Percentiles rank a stretch among this genome's conserved stretches.
Evolutionary conservation across 805 yeast species (phyloP).

Genomic region (Metschnikowia amazonensis): DNA sequence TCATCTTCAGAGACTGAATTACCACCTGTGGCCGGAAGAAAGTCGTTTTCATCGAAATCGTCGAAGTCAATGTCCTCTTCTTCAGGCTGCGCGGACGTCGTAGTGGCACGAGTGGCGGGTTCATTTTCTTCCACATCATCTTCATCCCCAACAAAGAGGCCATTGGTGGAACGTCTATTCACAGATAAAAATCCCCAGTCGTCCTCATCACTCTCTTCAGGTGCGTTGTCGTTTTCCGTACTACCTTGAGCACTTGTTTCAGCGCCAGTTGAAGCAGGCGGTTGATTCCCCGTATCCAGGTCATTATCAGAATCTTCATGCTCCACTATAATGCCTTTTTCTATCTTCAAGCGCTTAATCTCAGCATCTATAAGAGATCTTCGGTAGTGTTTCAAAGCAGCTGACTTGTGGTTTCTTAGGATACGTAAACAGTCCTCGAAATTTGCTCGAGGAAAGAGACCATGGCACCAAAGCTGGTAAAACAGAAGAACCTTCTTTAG

Average conservation of each 20-base stretch:
- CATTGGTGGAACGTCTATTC: conserved; percentile 16
- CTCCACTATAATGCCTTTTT: conserved; percentile 19
- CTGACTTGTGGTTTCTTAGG: conserved; percentile 15
- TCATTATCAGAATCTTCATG: conserved; percentile 6
- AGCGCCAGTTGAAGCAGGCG: conserved; percentile 10
- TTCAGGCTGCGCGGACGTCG: background rate
- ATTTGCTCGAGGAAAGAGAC: conserved; percentile 22
- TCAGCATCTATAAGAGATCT: conserved; percentile 15
- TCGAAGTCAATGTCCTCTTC: conserved; percentile 22
- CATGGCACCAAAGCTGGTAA: conserved; percentile 46
- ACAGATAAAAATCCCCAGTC: conserved; percentile 20
- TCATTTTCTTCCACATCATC: conserved; percentile 30
- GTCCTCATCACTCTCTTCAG: conserved; percentile 16
- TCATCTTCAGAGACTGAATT: conserved; percentile 13
- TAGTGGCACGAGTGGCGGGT: background rate
- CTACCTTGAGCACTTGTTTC: conserved; percentile 6
- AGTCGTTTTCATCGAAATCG: conserved; percentile 10
- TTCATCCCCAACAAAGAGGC: conserved; percentile 28
- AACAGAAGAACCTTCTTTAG: conserved; percentile 36
- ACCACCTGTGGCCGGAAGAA: conserved; percentile 4
- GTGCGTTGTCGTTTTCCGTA: conserved; percentile 9
- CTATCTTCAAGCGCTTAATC: conserved; percentile 17
- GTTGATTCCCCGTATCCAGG: conserved; percentile 7
- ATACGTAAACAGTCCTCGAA: conserved; percentile 18
- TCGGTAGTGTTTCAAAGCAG: conserved; percentile 13